Evolutionary conservation across 2,329 filamentous ascomycete species (phyloP), one percentile per base, ranked within the genome.

Genomic region (Pseudocercospora cruenta): DNA sequence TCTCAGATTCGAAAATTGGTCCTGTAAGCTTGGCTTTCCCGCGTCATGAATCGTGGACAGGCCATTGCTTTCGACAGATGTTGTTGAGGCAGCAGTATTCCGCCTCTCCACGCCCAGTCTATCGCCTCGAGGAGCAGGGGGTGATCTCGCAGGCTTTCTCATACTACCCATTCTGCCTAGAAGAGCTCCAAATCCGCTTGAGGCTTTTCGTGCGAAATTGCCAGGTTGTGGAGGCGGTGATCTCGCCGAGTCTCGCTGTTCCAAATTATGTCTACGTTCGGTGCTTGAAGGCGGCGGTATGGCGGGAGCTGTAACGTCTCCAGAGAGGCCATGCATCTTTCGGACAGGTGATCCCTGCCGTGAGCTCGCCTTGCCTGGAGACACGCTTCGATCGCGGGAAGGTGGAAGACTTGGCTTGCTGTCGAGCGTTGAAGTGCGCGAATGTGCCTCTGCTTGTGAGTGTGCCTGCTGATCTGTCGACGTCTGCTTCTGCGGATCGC

Each of bases 151-250:
- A 12, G 88, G 85, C 60, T 87, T 84, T 49, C 82, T 77, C 60
- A 86, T 87, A 76, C 85, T 86, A 39, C 85, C 84, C 10, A 79
- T 78, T 28, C 92, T 84, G 33, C 92, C 74, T 47, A 77, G 92
- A 45, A 96, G 85, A 89, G 92, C 94, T 45, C 92, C 88, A 73
- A 96, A 96, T n/a, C 91, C 92, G 71, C 92, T 92, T 8, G 92
- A 94, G 63, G 96, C 86, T 78, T 95, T 96, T 75, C 93, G 85
- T 16, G 75, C 71, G 33, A 74, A 53, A 66, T 70, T 71, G 8
- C 69, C 85, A 71, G 82, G 73, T 19, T 81, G 77, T 47, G 80
- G 77, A 47, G 78, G 75, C 21, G 81, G 75, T 47, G 80, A 74
- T 58, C 31, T 36, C 2, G 55, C 55, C 45, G 74, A 36, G 16